These are phyloP conservation scores for Suillus brevipes DNA, from an alignment of 768 basidiomycete species.

Conservation along the genomic window DNA sequence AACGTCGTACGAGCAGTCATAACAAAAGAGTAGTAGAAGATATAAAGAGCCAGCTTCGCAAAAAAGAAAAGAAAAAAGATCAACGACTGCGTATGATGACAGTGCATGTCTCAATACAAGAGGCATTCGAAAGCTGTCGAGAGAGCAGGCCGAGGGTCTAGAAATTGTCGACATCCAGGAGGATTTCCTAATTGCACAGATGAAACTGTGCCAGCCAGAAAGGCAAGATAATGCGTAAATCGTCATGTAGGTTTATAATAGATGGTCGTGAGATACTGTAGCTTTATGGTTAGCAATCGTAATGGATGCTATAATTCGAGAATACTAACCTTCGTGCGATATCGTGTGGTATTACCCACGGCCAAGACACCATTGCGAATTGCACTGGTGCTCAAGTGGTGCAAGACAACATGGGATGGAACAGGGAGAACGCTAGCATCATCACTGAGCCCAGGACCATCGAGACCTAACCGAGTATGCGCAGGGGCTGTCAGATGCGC, in stretches of 20 bases:
- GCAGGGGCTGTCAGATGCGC: conserved; percentile 25
- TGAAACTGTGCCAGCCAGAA: background rate
- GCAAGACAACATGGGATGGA: conserved; percentile 90
- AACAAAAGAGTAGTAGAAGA: background rate
- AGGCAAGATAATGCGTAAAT: background rate
- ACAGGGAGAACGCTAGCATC: conserved; percentile 91
- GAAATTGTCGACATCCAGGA: background rate
- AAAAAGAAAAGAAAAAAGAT: background rate
- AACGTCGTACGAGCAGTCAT: background rate
- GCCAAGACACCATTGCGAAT: conserved; percentile 92
- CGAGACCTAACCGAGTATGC: conserved; percentile 36
- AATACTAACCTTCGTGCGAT: conserved; percentile 76
- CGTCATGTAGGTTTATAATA: conserved; percentile 67
- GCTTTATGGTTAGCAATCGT: conserved; percentile 19
- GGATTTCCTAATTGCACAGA: background rate
- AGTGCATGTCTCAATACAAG: background rate
- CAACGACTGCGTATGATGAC: background rate
- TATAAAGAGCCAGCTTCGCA: background rate
- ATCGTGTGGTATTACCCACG: conserved; percentile 89
- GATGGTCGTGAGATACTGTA: conserved; percentile 81
- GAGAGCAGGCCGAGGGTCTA: background rate
- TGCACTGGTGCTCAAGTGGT: conserved; percentile 93
- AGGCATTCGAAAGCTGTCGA: background rate
- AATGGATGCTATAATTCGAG: conserved; percentile 6
- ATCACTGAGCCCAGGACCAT: conserved; percentile 59